Evolutionary conservation across 768 basidiomycete species (phyloP).

Genomic region (Kwoniella dejecticola): DNA sequence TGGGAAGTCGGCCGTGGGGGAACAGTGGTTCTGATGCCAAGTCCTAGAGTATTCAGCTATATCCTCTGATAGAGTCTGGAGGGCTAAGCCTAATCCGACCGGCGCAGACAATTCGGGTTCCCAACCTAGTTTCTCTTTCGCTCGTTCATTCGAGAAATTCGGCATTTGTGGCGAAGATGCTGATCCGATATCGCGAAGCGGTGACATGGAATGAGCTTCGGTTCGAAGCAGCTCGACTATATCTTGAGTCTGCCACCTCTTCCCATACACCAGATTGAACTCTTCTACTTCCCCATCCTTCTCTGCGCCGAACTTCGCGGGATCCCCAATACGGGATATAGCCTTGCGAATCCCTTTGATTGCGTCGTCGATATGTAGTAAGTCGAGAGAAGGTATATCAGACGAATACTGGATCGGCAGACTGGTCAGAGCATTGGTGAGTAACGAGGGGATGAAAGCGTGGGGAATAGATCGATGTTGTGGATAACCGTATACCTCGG

Average conservation of each 20-base stretch:
- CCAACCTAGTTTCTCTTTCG: conserved; percentile 40
- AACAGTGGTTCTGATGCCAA: conserved; percentile 36
- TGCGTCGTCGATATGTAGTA: conserved; percentile 51
- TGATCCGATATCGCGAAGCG: conserved; percentile 42
- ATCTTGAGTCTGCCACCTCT: conserved; percentile 30
- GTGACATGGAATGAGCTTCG: conserved; percentile 43
- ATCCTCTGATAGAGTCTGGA: conserved; percentile 27
- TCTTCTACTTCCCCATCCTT: conserved; percentile 25
- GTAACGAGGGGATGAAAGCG: conserved; percentile 43
- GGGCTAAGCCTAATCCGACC: conserved; percentile 40
- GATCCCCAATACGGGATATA: conserved; percentile 23
- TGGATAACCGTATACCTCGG: conserved; percentile 49
- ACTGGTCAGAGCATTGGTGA: conserved; percentile 45
- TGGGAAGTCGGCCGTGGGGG: conserved; percentile 18
- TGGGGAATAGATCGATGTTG: conserved; percentile 30
- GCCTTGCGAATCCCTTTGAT: conserved; percentile 45
- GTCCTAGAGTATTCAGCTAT: conserved; percentile 34
- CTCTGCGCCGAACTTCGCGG: neutral
- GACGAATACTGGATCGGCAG: conserved; percentile 49
- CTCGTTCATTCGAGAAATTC: conserved; percentile 23
- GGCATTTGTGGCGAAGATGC: conserved; percentile 13
- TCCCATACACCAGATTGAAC: conserved; percentile 48
- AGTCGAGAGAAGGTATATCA: conserved; percentile 34
- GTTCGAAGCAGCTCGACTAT: conserved; percentile 44
- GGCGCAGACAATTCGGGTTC: conserved; percentile 35